A percentile compares a stretch with the other conserved stretches of the same genome.
Conservation (phyloP, 1,284 basidiomycete genomes). For the Rhodotorula sp. region DNA sequence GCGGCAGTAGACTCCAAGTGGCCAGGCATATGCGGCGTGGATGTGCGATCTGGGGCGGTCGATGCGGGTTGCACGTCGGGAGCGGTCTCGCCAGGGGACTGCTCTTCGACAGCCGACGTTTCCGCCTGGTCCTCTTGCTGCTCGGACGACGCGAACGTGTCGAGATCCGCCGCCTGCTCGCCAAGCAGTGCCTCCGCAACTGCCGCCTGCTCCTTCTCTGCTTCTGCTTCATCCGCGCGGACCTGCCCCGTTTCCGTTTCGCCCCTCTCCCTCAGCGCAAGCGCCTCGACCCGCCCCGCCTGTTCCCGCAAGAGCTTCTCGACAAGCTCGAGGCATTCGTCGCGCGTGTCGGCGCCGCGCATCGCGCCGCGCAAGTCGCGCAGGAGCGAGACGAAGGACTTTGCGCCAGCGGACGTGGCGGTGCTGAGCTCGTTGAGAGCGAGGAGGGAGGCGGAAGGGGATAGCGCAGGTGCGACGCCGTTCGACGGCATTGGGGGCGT, state of each 20-base stretch:
- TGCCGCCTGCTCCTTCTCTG: not conserved
- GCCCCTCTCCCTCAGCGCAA: not conserved
- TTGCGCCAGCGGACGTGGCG: not conserved
- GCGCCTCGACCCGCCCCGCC: conserved; percentile 12
- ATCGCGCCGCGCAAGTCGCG: conserved; percentile 6
- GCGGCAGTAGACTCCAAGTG: no score
- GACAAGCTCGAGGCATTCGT: conserved; percentile 13
- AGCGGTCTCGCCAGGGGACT: no score
- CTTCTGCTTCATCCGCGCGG: no score
- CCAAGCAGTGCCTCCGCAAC: not conserved
- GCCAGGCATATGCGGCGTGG: no score
- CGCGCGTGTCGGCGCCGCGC: not conserved
- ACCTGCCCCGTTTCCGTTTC: no score
- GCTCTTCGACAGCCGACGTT: no score
- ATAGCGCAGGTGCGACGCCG: not conserved
- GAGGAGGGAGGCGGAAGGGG: not conserved
- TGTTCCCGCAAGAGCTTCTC: conserved; percentile 9
- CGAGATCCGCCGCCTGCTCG: no score
- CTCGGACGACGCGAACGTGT: no score
- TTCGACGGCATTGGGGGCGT: not conserved
- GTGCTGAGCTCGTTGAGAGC: not conserved
- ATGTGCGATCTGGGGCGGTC: no score
- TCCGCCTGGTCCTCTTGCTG: no score
- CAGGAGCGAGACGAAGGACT: not conserved
- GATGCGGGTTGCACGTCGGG: no score